phyloP scores from a whole-genome alignment of 2,329 filamentous ascomycete species.

The Paraphaeosphaeria sporulosa region DNA sequence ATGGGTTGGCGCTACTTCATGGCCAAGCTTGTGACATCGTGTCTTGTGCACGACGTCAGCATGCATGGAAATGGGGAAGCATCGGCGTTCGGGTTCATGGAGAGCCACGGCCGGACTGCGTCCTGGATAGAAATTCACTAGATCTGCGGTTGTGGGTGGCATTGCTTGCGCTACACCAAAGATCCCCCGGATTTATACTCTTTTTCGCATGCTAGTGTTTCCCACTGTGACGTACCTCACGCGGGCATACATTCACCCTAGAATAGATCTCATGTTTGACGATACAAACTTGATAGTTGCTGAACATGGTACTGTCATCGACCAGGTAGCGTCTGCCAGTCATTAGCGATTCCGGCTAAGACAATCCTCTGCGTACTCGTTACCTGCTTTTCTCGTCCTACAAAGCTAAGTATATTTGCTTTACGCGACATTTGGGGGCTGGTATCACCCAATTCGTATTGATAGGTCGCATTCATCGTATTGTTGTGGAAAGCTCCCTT shows the following conservation, averaged over 20 bases:
- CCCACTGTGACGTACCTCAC: background rate
- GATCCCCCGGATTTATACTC: conserved; percentile 29
- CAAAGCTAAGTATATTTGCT: too few species aligned
- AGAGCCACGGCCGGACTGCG: conserved; percentile 23
- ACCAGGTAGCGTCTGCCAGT: too few species aligned
- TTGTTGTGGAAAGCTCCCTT: too few species aligned
- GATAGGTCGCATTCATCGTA: too few species aligned
- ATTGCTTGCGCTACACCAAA: conserved; percentile 18
- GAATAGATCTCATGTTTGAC: background rate
- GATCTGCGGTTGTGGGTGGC: conserved; percentile 29
- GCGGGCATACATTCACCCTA: background rate
- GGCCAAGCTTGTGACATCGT: conserved; percentile 26
- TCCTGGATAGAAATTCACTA: conserved; percentile 43
- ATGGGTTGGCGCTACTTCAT: conserved; percentile 20
- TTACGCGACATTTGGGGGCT: too few species aligned
- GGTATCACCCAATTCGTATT: too few species aligned
- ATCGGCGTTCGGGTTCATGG: conserved; percentile 24
- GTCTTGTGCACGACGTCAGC: conserved; percentile 20
- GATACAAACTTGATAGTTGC: too few species aligned
- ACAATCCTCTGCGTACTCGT: too few species aligned
- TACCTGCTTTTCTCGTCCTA: too few species aligned
- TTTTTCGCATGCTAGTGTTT: background rate
- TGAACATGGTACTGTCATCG: too few species aligned
- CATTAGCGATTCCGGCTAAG: too few species aligned
- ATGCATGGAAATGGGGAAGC: conserved; percentile 20